These are phyloP conservation scores for Juncus effusus DNA, from an alignment of 176 grass and related monocot species.

Conservation along the genomic window DNA sequence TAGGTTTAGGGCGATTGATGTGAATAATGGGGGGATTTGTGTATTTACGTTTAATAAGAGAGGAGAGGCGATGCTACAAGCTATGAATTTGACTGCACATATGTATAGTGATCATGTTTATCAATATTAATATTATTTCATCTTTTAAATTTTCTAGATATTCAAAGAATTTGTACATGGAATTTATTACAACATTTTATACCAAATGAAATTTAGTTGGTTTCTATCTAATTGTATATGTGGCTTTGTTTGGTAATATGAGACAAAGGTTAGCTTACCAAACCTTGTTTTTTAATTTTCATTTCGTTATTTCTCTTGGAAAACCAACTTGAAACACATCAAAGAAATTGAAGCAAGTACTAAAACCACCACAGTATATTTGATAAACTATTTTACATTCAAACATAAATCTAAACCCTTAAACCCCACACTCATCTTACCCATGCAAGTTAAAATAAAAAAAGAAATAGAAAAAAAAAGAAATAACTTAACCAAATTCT, in stretches of 20 bases:
- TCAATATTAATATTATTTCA: conserved; percentile 33
- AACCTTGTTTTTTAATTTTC: conserved; percentile 1
- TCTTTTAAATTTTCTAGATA: too few species aligned
- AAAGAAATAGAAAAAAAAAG: background rate
- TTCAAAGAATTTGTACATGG: too few species aligned
- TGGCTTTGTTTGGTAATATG: conserved; percentile 2
- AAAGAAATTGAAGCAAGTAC: too few species aligned
- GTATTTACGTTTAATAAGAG: conserved; percentile 65
- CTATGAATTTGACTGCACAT: conserved; percentile 80
- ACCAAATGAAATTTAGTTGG: too few species aligned
- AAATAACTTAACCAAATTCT: background rate
- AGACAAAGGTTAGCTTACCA: conserved; percentile 6
- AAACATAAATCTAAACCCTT: background rate
- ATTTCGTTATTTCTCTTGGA: too few species aligned
- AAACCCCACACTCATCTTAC: conserved; percentile 8
- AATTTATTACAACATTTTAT: too few species aligned
- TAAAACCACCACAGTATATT: too few species aligned
- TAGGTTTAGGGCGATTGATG: conserved; percentile 71
- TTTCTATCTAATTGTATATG: background rate
- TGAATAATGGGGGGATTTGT: conserved; percentile 79
- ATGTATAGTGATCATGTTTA: conserved; percentile 70
- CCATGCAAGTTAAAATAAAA: background rate
- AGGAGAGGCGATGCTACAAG: conserved; percentile 75
- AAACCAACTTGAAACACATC: too few species aligned
- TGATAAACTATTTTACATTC: conserved; percentile 6